phyloP scores from a whole-genome alignment of 345 rosid species.

The Cardamine resedifolia region DNA sequence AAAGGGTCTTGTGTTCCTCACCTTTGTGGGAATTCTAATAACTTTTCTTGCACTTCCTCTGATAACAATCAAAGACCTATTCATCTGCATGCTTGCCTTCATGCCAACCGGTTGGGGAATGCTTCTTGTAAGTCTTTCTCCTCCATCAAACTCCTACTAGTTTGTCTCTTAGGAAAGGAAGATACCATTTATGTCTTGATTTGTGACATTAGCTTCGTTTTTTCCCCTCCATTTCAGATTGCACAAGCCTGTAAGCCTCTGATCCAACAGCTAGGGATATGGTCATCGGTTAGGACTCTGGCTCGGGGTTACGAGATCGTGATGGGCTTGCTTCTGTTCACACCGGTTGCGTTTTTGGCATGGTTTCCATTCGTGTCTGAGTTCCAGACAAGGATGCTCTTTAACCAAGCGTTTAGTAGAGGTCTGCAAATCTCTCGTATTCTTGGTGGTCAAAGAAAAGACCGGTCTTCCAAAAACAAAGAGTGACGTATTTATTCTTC shows the following conservation, averaged over 20 bases:
- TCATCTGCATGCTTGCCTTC: conserved; percentile 78
- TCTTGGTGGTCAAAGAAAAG: conserved; percentile 77
- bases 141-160: neutral
- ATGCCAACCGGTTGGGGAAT: conserved; percentile 97
- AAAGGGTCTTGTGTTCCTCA: conserved; percentile 67
- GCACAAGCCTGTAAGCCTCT: conserved; percentile 83
- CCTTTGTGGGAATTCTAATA: conserved; percentile 52
- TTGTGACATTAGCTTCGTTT: neutral
- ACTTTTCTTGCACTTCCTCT: conserved; percentile 61
- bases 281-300: conserved; percentile 67
- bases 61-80: conserved; percentile 65
- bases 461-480: conserved; percentile 57
- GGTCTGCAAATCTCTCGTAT: conserved; percentile 89
- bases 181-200: conserved; percentile 1
- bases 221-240: conserved; percentile 41
- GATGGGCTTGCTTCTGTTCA: conserved; percentile 76
- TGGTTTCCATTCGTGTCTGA: conserved; percentile 95
- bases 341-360: conserved; percentile 83
- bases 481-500: conserved; percentile 37
- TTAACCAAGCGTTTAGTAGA: conserved; percentile 95
- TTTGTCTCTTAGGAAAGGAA: neutral
- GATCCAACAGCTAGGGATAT: conserved; percentile 53
- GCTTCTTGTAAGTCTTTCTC: conserved; percentile 58
- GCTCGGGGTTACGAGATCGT: conserved; percentile 74
- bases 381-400: conserved; percentile 87